A percentile compares a stretch with the other conserved stretches of the same genome.
Conservation (phyloP, 148 eudicot species). For the Pharnaceum exiguum region DNA sequence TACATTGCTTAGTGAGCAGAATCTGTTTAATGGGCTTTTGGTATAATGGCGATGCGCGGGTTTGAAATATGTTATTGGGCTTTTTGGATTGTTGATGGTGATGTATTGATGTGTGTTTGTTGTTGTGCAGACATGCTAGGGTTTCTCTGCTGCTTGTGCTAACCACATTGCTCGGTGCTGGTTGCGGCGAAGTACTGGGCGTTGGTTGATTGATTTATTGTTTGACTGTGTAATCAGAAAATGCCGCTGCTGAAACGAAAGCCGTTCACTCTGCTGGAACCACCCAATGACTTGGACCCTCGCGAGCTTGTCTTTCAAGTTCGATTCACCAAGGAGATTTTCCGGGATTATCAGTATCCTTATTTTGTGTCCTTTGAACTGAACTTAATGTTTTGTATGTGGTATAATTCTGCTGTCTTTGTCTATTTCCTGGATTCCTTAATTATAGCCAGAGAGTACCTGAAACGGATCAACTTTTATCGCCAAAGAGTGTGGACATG, state of each 20-base stretch:
- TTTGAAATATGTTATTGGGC: conserved; percentile 1
- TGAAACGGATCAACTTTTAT: conserved; percentile 81
- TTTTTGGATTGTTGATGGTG: neutral
- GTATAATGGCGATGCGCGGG: conserved; percentile 4
- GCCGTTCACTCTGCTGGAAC: conserved; percentile 64
- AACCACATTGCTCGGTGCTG: conserved; percentile 9
- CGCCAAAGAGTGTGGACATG: conserved; percentile 86
- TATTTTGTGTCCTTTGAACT: conserved; percentile 14
- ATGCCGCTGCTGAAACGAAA: conserved; percentile 85
- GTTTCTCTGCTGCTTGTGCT: neutral
- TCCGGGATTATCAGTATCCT: conserved; percentile 75
- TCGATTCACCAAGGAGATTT: conserved; percentile 86
- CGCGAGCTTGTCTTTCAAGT: conserved; percentile 69
- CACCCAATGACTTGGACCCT: conserved; percentile 64
- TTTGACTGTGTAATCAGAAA: conserved; percentile 13
- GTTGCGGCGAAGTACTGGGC: conserved; percentile 8
- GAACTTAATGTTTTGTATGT: neutral
- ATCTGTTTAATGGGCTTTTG: neutral
- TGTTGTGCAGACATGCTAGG: conserved; percentile 17
- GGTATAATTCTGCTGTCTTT: neutral
- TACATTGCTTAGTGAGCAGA: conserved; percentile 12
- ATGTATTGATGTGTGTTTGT: conserved; percentile 1
- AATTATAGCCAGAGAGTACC: conserved; percentile 55
- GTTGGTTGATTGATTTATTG: conserved; percentile 8
- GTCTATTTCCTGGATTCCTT: conserved; percentile 21